A percentile compares a stretch with the other conserved stretches of the same genome.
These are phyloP conservation scores for Bjerkandera adusta DNA, from an alignment of 1,284 basidiomycete species.

Conservation along the genomic window DNA sequence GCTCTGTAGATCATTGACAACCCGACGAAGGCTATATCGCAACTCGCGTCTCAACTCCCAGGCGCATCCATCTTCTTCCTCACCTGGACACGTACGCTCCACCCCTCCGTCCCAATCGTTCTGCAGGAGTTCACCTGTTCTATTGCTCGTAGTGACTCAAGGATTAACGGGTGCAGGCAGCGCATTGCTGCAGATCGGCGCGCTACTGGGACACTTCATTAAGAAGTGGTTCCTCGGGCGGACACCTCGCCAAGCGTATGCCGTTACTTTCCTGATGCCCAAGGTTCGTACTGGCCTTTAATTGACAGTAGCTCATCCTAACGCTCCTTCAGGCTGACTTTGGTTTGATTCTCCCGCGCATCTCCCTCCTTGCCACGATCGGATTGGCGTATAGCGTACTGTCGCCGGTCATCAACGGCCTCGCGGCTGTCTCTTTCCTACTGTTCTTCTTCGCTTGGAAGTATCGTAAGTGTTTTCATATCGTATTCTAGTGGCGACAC, in stretches of 20 bases:
- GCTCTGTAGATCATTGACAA: conserved; percentile 43
- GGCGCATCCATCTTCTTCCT: conserved; percentile 79
- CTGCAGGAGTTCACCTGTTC: not conserved
- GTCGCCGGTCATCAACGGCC: conserved; percentile 71
- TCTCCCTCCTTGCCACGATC: conserved; percentile 46
- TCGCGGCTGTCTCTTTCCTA: conserved; percentile 60
- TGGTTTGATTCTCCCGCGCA: conserved; percentile 50
- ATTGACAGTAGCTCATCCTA: not conserved
- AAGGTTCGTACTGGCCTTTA: conserved; percentile 13
- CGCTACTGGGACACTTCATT: conserved; percentile 65
- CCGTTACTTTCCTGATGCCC: conserved; percentile 32
- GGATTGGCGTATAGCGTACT: conserved; percentile 69
- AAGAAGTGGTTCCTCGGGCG: conserved; percentile 54
- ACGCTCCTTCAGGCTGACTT: conserved; percentile 32
- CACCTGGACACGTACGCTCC: conserved; percentile 56
- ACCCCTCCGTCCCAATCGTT: not conserved
- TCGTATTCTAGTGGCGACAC: not conserved
- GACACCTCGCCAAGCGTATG: conserved; percentile 51
- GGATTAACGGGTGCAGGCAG: conserved; percentile 54
- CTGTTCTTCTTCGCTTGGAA: conserved; percentile 70
- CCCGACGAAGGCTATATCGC: conserved; percentile 47
- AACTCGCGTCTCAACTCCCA: conserved; percentile 63
- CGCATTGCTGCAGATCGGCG: conserved; percentile 61
- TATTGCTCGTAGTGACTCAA: conserved; percentile 38
- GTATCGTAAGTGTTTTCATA: conserved; percentile 39